Base-by-base conservation (phyloP, 805 yeast genomes). In the Candida suzukii region DNA sequence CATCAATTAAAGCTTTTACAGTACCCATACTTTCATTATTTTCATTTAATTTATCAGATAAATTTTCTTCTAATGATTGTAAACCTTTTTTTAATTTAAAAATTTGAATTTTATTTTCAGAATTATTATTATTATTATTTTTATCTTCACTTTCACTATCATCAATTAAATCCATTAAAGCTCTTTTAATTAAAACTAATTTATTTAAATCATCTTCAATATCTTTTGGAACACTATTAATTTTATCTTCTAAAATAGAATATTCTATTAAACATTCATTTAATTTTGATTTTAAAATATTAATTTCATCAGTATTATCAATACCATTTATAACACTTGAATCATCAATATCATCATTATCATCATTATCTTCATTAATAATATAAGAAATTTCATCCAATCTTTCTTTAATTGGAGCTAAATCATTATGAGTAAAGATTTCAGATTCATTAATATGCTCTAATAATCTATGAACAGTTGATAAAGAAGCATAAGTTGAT, bases 401-500 rank as follows among this genome's bases (percentile, higher is more conserved):
- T 46, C 98, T 74, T 40, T 71, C 76, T 44, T 76, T 70, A 39
- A 93, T 84, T 2, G 96, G 95, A 45, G 70, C 66, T 48, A 88
- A 71, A 59, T 93, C 99, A 51, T 83, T 85, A 42, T 76, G 78
- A 1, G 97, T 88, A 61, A 80, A 91, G 18, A 86, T 87, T 41
- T 79, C 80, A 38, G 86, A 76, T 57, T 86, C 96, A 48, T 78
- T 75, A 46, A 91, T 66, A 63, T 91, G 98, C 48, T 78, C 85
- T 50, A 93, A 69, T 43, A 93, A 66, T 50, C 93, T 78, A 62
- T 82, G 83, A 18, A 93, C 95, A 0, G 98, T 88, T 33, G 88
- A 73, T 33, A 91, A 66, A 3, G 95, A 85, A 6, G 95, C 91
- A 63, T 85, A 93, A 1, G 96, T 86, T 4, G 97, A 96, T 1